A percentile compares a stretch with the other conserved stretches of the same genome.
Conservation (phyloP, 257 asterid genomes). For the Nicotiana sylvestris region DNA sequence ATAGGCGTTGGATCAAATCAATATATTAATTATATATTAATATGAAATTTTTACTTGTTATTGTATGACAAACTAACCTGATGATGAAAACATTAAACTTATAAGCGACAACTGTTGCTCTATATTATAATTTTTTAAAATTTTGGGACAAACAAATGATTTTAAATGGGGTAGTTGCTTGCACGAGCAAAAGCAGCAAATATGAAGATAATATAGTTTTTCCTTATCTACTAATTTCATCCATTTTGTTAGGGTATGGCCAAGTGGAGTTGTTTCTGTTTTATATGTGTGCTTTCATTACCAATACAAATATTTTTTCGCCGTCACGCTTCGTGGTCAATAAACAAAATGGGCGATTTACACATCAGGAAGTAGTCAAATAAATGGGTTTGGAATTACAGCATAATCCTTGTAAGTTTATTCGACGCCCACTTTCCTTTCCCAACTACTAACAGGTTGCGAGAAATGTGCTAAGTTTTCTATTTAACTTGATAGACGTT, state of each 20-base stretch:
- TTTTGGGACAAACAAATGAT: not conserved
- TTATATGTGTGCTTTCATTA: not conserved
- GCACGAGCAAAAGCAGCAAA: slow-evolving; percentile 1
- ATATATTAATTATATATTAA: too few relatives aligned
- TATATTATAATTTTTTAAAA: not conserved
- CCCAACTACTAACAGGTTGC: too few relatives aligned
- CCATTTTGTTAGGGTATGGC: not conserved
- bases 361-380: not conserved
- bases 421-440: not conserved
- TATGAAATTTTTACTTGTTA: not conserved
- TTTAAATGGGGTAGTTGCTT: not conserved
- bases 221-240: not conserved
- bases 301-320: not conserved
- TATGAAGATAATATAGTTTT: not conserved
- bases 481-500: not conserved
- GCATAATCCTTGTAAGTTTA: not conserved
- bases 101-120: not conserved
- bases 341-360: not conserved
- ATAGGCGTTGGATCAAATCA: not conserved
- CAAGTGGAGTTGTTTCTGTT: not conserved
- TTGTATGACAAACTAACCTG: not conserved
- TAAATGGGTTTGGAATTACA: not conserved
- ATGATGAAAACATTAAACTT: not conserved
- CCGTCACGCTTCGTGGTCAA: not conserved
- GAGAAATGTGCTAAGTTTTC: not conserved